Evolutionary conservation across 768 basidiomycete species (phyloP), one percentile per base, ranked within the genome.

Genomic region (Antrodiella citrinella): DNA sequence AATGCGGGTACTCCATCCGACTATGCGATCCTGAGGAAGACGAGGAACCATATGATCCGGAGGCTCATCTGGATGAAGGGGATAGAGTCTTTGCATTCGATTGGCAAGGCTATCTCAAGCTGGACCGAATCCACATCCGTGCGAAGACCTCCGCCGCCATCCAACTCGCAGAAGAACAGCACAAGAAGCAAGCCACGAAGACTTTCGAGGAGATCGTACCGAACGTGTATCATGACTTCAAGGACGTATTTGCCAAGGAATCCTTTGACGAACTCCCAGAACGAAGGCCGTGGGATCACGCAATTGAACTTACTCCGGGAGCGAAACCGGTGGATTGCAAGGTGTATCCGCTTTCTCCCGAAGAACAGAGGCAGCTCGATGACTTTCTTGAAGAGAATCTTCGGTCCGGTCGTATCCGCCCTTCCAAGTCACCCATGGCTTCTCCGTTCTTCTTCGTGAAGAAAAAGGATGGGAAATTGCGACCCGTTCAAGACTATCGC

Each of bases 401-500:
- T 0, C 20, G 4, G 0, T 58, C 38, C 10, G 52, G 49, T 18
- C 30, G 39, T 1, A 65, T 66, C 4, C 13, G 47, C 0, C 58
- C 57, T 9, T 50, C 49, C 18, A 54, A 54, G 26, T 53, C 48
- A 20, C 52, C 52, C 0, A 51, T 59, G 3, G 53, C 64, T 4
- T 55, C 57, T 0, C 56, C 64, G 0, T 54, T 64, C 40, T 60
- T 64, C 53, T 68, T 71, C 25, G 51, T 69, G 4, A 62, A 62
- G 19, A 71, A 71, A 57, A 67, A 71, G 52, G 69, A 68, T 49
- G 63, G 67, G 1, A 45, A 44, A 0, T 51, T 70, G 1, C 48
- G 59, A 1, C 59, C 59, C 0, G 59, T 67, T 3, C 61, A 68
- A 26, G 70, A 72, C 44, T 72, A 72, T 44, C 46, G 59, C 9